A percentile compares a stretch with the other conserved stretches of the same genome.
These are phyloP conservation scores for Lignosus rhinocerotis DNA, from an alignment of 1,284 basidiomycete genomes.

Conservation along the genomic window DNA sequence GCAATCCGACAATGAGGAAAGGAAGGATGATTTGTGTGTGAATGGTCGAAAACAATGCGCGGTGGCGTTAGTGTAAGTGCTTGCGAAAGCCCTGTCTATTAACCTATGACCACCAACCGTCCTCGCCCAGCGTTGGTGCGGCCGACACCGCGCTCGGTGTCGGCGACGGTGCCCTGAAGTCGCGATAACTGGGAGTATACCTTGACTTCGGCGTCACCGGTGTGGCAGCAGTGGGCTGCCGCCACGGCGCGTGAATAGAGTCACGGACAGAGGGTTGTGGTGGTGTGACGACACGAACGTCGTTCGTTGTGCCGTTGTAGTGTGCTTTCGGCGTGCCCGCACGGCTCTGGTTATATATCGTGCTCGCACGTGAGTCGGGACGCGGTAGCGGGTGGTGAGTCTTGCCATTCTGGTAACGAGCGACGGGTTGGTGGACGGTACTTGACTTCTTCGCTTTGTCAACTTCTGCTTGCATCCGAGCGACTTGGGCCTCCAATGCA, in stretches of 20 bases:
- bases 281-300: constrained; percentile 45
- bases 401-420: constrained; percentile 30
- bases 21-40: constrained; percentile 3
- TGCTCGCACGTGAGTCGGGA: constrained; percentile 72
- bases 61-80: neutral
- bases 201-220: constrained; percentile 35
- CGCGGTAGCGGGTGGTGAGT: constrained; percentile 48
- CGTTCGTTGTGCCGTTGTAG: constrained; percentile 29
- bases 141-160: constrained; percentile 73
- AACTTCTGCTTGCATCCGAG: constrained; percentile 60
- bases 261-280: constrained; percentile 64
- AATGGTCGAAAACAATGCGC: neutral
- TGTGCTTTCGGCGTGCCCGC: constrained; percentile 41
- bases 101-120: constrained; percentile 73
- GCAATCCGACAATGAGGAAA: constrained; percentile 18
- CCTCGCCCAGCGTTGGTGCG: constrained; percentile 64
- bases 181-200: constrained; percentile 34
- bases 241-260: constrained; percentile 69
- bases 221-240: constrained; percentile 3
- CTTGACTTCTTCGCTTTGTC: constrained; percentile 49
- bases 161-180: constrained; percentile 55
- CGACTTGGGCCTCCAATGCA: constrained; percentile 60
- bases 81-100: neutral
- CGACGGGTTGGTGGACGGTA: constrained; percentile 19
- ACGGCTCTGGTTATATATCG: constrained; percentile 46